Base-by-base conservation (phyloP, 352 stramenopile species). In the Globisporangium mamillatum region DNA sequence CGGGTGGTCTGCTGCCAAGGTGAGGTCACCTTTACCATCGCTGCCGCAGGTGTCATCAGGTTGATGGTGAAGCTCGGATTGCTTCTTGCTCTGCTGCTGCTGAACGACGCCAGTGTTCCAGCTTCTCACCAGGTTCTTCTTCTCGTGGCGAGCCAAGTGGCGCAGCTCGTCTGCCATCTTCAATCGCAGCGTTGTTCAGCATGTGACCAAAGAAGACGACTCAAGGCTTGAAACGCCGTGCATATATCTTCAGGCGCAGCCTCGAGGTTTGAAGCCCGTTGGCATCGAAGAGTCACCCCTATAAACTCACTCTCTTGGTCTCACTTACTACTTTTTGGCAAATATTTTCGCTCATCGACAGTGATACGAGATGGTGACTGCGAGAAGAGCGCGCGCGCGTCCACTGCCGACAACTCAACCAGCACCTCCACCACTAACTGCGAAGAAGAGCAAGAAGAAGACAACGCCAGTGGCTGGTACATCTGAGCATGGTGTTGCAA, bases 81-180 rank as follows among this genome's bases (percentile, higher is more conserved):
- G 38, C 16, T 34, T 41, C 24, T 63, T n/a, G 61, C 34, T 48
- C 34, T 48, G 38, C 22, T 32, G 50, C 20, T 32, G 4, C 24
- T 32, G 4, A 57, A 18, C 44, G 18, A 12, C 6, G 18, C 16
- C 2, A 1, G 4, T 36, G 44, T 84, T 75, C 77, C 75, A 85
- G 10, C 54, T 60, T 53, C 70, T 72, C 4, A 82, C 67, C 3
- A 77, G 55, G 2, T 61, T 52, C 63, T 82, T 85, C 73, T 79
- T 85, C 56, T 80, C 74, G n/a, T 62, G 50, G 1, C 77, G 67
- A 44, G 71, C 18, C 22, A 82, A 59, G 27, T 65, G 68, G 1
- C 68, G 64, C 32, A 80, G 18, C 36, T 75, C 63, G 18, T 79
- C 57, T 20, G 67, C 58, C 52, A 57, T 41, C 9, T 41, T 16